Evolutionary conservation across 2,329 filamentous ascomycete species (phyloP).

Genomic region (Monosporascus sp.): DNA sequence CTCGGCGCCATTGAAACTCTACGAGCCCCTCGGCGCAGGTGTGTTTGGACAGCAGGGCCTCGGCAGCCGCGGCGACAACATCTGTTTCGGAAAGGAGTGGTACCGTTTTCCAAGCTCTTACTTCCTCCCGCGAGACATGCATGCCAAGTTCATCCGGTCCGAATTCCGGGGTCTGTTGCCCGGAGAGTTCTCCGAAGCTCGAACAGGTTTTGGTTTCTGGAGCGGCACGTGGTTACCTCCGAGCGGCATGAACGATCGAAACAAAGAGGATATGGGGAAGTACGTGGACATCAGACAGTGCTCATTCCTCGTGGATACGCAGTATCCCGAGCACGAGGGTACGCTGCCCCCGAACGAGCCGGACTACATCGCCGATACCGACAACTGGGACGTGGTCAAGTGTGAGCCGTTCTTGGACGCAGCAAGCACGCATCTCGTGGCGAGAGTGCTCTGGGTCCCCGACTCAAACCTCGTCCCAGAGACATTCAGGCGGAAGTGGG

Average conservation of each 20-base stretch:
- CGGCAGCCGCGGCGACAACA: slow-evolving; percentile 56
- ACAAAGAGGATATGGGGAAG: slow-evolving; percentile 80
- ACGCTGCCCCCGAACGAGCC: slow-evolving; percentile 65
- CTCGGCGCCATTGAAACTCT: slow-evolving; percentile 70
- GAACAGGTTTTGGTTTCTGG: slow-evolving; percentile 64
- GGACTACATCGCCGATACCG: slow-evolving; percentile 66
- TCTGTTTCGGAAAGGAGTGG: slow-evolving; percentile 97
- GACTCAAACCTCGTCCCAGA: slow-evolving; percentile 64
- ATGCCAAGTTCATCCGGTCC: slow-evolving; percentile 83
- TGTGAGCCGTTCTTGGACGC: slow-evolving; percentile 81
- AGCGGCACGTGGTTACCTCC: slow-evolving; percentile 81
- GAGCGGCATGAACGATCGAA: slow-evolving; percentile 84
- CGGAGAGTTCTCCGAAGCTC: slow-evolving; percentile 79
- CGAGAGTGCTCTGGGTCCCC: slow-evolving; percentile 78
- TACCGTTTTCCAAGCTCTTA: slow-evolving; percentile 95
- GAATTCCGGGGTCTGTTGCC: slow-evolving; percentile 86
- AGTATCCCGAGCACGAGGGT: slow-evolving; percentile 56
- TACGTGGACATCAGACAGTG: slow-evolving; percentile 75
- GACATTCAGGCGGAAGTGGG: slow-evolving; percentile 71
- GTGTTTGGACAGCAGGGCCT: slow-evolving; percentile 42
- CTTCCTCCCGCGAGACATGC: slow-evolving; percentile 77
- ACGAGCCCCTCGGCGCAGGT: slow-evolving; percentile 58
- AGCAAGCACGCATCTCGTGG: slow-evolving; percentile 64
- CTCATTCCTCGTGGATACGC: slow-evolving; percentile 81
- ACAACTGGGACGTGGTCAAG: slow-evolving; percentile 71